Conservation (phyloP, 371 early-diverging fungal genomes). For the Rhizomucor pusillus region DNA sequence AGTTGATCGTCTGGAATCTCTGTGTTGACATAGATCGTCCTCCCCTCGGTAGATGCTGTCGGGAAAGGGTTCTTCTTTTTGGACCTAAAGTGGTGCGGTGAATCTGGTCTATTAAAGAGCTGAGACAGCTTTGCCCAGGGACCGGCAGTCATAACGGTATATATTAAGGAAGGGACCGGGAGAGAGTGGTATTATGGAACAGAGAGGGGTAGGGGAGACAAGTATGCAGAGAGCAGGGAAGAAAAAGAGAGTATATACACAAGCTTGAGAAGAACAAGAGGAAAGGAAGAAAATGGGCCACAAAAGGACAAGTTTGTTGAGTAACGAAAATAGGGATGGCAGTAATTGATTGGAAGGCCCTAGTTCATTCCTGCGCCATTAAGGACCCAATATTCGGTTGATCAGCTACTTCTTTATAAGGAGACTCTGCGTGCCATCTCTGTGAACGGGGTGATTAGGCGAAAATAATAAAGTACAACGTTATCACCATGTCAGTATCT, state of each 20-base stretch:
- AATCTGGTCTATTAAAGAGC: slow-evolving; percentile 7
- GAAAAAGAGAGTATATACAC: slow-evolving; percentile 5
- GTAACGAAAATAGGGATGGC: no score
- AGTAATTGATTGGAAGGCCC: no score
- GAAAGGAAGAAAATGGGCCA: slow-evolving; percentile 4
- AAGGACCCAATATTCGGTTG: no score
- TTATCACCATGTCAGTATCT: no score
- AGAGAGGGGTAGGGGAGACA: slow-evolving; percentile 3
- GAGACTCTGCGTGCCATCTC: no score
- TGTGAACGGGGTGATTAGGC: no score
- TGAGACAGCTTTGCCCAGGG: slow-evolving; percentile 16
- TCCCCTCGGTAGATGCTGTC: slow-evolving; percentile 34
- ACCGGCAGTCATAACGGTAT: slow-evolving; percentile 4
- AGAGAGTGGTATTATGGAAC: not conserved
- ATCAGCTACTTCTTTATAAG: no score
- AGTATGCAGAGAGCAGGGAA: not conserved
- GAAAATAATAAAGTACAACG: no score
- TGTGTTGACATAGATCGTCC: slow-evolving; percentile 49
- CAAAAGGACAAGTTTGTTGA: not conserved
- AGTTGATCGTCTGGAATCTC: slow-evolving; percentile 32
- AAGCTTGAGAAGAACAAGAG: slow-evolving; percentile 5
- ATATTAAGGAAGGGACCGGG: slow-evolving; percentile 20
- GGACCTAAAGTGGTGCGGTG: not conserved
- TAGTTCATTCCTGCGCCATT: no score
- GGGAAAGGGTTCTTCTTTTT: slow-evolving; percentile 33